Base-by-base conservation (phyloP, 345 rosid genomes). In the Luvunga scandens region DNA sequence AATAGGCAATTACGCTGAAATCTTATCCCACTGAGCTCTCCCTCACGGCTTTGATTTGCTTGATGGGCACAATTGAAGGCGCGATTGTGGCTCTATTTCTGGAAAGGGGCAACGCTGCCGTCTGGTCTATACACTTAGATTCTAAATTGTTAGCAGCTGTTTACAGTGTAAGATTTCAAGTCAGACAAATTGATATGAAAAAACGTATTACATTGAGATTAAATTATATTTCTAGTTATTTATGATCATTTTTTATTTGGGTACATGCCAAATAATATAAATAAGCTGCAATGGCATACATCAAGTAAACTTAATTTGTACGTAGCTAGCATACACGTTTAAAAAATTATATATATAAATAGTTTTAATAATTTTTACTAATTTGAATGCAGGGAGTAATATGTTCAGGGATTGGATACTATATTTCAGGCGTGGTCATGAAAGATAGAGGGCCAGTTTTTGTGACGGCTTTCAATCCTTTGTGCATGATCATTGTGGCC, bases 1-100 rank as follows among this genome's bases (percentile, higher is more conserved):
- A 45, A 45, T 0, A 91, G 98, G 95, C 97, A 8, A 81, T 92
- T 66, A 90, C 95, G 14, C 81, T 94, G 66, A 83, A 87, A 80
- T 81, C 93, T 5, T 94, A 94, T 83, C 97, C 97, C 0, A 90
- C 89, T 5, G 97, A 90, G 83, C 89, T 92, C 72, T 92, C 98
- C 6, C 84, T 94, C 3, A 88, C 97, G n/a, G 91, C 90, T 64
- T 89, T 86, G 84, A 87, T 94, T 67, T 92, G 96, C 83, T 78
- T 93, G 12, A 79, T 89, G 82, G 97, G 97, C 9, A 82, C 97
- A 36, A 79, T 92, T 39, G 90, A 88, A 80, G 87, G 94, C 70
- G 63, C 87, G 18, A 80, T 87, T 33, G 87, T 89, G 8, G 93
- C 96, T 4, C 71, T 94, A 4, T 79, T 76, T 5, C 81, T 88